Conservation (phyloP, 371 early-diverging fungal genomes). For the Syncephalastrum contaminatum region DNA sequence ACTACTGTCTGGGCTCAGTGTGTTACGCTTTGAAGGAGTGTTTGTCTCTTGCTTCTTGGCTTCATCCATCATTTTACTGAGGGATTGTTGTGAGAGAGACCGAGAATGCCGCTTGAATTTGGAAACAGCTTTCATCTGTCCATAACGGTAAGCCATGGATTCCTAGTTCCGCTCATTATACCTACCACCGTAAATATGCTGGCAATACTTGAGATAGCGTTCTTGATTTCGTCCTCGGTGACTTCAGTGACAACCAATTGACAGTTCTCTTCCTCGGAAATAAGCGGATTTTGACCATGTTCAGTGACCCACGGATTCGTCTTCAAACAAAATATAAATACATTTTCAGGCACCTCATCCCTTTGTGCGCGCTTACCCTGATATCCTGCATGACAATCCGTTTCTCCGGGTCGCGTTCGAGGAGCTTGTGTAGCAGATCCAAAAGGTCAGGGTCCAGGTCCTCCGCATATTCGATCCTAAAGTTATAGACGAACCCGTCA, state of each 20-base stretch:
- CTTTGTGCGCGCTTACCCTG: constrained; percentile 45
- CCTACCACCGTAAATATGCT: constrained; percentile 54
- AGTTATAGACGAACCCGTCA: not conserved
- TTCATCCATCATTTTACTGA: constrained; percentile 35
- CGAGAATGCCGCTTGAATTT: constrained; percentile 55
- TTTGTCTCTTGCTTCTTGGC: constrained; percentile 17
- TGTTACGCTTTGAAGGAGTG: no score
- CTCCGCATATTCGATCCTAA: constrained; percentile 22
- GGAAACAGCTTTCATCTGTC: constrained; percentile 49
- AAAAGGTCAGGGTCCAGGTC: constrained; percentile 48
- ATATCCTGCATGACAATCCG: constrained; percentile 81
- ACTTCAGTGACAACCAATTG: constrained; percentile 66
- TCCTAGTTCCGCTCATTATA: no score
- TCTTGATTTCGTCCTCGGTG: constrained; percentile 82
- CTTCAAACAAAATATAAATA: constrained; percentile 24
- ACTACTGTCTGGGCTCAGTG: no score
- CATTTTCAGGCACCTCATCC: not conserved
- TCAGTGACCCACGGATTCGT: constrained; percentile 87
- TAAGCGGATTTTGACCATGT: constrained; percentile 62
- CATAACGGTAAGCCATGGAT: not conserved
- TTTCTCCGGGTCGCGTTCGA: constrained; percentile 78
- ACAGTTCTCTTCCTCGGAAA: constrained; percentile 77
- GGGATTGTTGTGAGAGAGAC: constrained; percentile 44
- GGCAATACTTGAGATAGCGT: constrained; percentile 72
- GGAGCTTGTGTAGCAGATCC: constrained; percentile 67